These are phyloP conservation scores for Raddia guianensis DNA, from an alignment of 176 grass and related monocot genomes.

Conservation along the genomic window DNA sequence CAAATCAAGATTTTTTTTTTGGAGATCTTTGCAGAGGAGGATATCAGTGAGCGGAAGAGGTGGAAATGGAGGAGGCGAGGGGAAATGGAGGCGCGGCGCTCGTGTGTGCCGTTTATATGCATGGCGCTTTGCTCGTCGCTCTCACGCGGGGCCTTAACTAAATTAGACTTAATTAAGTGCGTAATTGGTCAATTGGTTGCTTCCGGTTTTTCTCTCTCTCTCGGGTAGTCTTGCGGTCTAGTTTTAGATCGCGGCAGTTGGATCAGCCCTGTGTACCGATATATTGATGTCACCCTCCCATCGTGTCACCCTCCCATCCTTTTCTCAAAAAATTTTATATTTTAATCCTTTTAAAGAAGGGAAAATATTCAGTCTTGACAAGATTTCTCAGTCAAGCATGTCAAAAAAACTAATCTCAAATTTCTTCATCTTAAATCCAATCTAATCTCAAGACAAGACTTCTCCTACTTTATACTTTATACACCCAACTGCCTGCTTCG, in stretches of 20 bases:
- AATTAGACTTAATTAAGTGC: not conserved
- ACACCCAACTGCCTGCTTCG: too few species aligned
- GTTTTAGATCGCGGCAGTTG: slow-evolving; percentile 20
- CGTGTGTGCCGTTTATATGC: not conserved
- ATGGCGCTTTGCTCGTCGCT: slow-evolving; percentile 13
- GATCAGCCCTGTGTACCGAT: slow-evolving; percentile 1
- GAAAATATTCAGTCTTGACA: too few species aligned
- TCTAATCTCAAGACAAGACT: too few species aligned
- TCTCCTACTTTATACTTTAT: too few species aligned
- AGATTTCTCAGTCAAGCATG: too few species aligned
- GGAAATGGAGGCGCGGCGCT: not conserved
- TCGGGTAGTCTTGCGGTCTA: not conserved
- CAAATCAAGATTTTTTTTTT: not conserved
- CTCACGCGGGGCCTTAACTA: not conserved
- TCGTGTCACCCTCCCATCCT: too few species aligned
- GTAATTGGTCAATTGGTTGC: not conserved
- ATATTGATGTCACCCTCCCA: not conserved
- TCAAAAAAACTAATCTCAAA: too few species aligned
- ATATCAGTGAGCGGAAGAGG: not conserved
- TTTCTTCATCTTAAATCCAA: too few species aligned
- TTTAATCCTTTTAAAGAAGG: too few species aligned
- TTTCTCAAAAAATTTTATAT: too few species aligned
- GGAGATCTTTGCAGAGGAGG: not conserved
- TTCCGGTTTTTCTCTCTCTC: not conserved
- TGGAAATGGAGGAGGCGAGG: not conserved